phyloP scores from a whole-genome alignment of 345 rosid species.

The Excoecaria agallocha region DNA sequence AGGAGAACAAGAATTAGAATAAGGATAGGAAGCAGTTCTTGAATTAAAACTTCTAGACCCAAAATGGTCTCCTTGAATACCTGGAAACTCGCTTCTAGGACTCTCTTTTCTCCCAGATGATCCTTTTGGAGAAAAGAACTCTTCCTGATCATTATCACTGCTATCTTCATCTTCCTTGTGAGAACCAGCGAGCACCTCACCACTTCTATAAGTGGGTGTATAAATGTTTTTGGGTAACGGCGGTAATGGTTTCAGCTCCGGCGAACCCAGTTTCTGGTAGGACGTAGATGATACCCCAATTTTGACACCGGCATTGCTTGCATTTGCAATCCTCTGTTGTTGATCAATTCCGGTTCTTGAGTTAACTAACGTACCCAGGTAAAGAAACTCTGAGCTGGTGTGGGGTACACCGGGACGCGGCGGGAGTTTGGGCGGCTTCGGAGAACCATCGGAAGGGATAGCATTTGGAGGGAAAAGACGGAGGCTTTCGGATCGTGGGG shows the following conservation, averaged over 20 bases:
- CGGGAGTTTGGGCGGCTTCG: conserved; percentile 21
- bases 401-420: conserved; percentile 28
- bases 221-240: conserved; percentile 60
- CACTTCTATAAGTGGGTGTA: conserved; percentile 42
- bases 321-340: conserved; percentile 24
- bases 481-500: conserved; percentile 47
- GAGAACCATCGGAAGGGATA: conserved; percentile 57
- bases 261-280: conserved; percentile 70
- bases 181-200: conserved; percentile 33
- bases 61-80: conserved; percentile 35
- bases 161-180: conserved; percentile 30
- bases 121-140: conserved; percentile 86
- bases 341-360: conserved; percentile 33
- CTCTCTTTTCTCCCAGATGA: conserved; percentile 64
- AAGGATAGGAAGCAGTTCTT: conserved; percentile 61
- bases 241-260: conserved; percentile 91
- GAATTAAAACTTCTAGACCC: conserved; percentile 56
- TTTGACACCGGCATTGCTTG: conserved; percentile 40
- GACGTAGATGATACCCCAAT: conserved; percentile 42
- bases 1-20: conserved; percentile 54
- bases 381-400: conserved; percentile 77
- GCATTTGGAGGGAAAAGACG: conserved; percentile 68
- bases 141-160: conserved; percentile 60
- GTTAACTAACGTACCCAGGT: conserved; percentile 73
- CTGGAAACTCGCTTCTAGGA: conserved; percentile 39